Percentiles rank a stretch among this genome's conserved stretches.
These are phyloP conservation scores for Candida manassasensis DNA, from an alignment of 805 yeast species.

Conservation along the genomic window DNA sequence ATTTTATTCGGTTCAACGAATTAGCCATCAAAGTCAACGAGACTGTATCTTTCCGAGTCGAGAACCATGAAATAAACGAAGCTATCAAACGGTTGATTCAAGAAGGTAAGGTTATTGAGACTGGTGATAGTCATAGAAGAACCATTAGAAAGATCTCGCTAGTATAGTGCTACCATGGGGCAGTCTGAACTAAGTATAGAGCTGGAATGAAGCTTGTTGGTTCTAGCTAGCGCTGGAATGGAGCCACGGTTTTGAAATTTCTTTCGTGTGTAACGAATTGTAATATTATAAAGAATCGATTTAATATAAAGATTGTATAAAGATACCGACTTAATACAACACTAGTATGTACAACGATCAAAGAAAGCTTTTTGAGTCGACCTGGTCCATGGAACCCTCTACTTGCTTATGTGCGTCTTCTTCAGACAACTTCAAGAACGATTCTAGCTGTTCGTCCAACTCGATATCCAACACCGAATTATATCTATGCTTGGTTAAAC, in stretches of 20 bases:
- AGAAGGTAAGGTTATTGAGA: constrained; percentile 63
- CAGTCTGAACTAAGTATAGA: constrained; percentile 3
- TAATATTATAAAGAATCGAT: too few species aligned
- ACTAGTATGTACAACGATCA: too few species aligned
- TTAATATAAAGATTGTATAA: too few species aligned
- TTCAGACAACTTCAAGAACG: constrained; percentile 29
- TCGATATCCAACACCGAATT: constrained; percentile 32
- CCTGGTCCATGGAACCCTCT: background rate
- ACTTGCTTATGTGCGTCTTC: constrained; percentile 9
- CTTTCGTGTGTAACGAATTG: too few species aligned
- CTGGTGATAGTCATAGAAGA: constrained; percentile 71
- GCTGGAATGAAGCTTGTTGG: too few species aligned
- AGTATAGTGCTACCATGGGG: too few species aligned
- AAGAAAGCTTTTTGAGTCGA: background rate
- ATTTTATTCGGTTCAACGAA: constrained; percentile 53
- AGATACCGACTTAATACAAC: too few species aligned
- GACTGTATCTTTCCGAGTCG: constrained; percentile 58
- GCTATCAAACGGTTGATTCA: constrained; percentile 62
- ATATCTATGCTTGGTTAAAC: constrained; percentile 35
- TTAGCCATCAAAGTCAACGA: constrained; percentile 62
- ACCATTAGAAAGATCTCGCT: constrained; percentile 36
- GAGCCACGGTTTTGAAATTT: too few species aligned
- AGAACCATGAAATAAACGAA: constrained; percentile 65
- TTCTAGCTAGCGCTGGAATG: too few species aligned
- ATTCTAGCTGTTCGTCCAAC: constrained; percentile 35